Evolutionary conservation across 352 stramenopile species (phyloP), one percentile per base, ranked within the genome.

Genomic region (Pythium aquatile): DNA sequence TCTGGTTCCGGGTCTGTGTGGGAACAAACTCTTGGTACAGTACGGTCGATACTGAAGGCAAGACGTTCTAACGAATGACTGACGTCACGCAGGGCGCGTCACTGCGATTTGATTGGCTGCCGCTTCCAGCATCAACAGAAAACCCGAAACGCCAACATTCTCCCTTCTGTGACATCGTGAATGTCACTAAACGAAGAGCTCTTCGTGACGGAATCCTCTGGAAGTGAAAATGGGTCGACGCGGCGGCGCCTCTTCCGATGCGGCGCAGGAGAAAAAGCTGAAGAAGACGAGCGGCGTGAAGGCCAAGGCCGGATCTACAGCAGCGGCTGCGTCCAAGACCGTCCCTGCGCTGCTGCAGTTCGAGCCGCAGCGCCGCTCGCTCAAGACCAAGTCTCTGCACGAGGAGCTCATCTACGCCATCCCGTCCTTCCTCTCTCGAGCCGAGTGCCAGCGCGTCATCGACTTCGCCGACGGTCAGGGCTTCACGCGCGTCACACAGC

Each of bases 401-500:
- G 79, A 80, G 17, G 73, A 85, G 32, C 74, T 91, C 58, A 94
- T 94, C 59, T 88, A 77, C 54, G 69, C 75, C 13, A 73, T 94
- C 40, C 74, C 78, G 37, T 77, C 55, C 61, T 90, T 92, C 69
- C 65, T 94, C 47, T 84, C 81, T 40, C 74, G 69, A 33, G 47
- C 60, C 42, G 85, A 94, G 56, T 92, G 85, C 73, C 56, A 76
- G 46, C 74, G 76, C 30, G 81, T 89, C 35, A 77, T 81, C 26
- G 70, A 75, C 9, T 91, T 91, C 49, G 83, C 85, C 1, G 67
- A 83, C 14, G 33, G 67, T 2, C 69, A 86, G 52, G 83, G 81
- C 30, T 92, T 91, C 46, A 68, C 73, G 63, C 79, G 83, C 30
- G 85, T 91, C 32, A 91, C 81, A 2, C 85, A 94, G 63, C 77